Conservation (phyloP, 2,329 filamentous ascomycete species). For the Phialemoniopsis sp. region DNA sequence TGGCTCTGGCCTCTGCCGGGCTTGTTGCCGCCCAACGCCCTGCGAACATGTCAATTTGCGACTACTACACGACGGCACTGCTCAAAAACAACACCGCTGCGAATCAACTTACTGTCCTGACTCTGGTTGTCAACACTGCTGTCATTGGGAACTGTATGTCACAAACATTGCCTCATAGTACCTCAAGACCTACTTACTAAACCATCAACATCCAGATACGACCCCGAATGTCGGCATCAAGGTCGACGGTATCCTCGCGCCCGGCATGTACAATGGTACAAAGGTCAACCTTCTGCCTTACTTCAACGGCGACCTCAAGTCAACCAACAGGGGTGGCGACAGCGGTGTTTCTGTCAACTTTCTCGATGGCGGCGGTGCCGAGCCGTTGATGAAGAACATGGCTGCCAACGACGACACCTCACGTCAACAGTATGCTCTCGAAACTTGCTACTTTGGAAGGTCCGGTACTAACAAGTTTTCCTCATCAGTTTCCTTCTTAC, state of each 20-base stretch:
- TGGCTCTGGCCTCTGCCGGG: constrained; percentile 18
- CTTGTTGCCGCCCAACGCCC: constrained; percentile 38
- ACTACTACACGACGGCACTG: constrained; percentile 59
- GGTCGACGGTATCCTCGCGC: constrained; percentile 54
- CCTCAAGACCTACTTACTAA: background rate
- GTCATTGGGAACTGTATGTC: constrained; percentile 57
- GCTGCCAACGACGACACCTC: constrained; percentile 44
- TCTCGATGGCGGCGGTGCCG: constrained; percentile 55
- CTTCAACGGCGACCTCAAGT: constrained; percentile 51
- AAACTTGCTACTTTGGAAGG: too few species aligned
- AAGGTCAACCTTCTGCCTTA: constrained; percentile 55
- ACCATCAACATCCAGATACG: constrained; percentile 37
- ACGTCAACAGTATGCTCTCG: constrained; percentile 46
- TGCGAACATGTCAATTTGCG: constrained; percentile 48
- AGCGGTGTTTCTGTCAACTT: constrained; percentile 51
- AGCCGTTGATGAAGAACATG: constrained; percentile 49
- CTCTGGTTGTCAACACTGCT: constrained; percentile 56
- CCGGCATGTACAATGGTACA: constrained; percentile 42
- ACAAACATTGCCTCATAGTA: background rate
- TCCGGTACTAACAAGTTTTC: too few species aligned
- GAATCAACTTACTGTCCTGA: constrained; percentile 53
- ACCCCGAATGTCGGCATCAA: constrained; percentile 44
- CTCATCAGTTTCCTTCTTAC: constrained; percentile 47
- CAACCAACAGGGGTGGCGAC: constrained; percentile 45
- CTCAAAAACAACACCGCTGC: constrained; percentile 54